These are phyloP conservation scores for Marasmius tenuissimus DNA, from an alignment of 1,284 basidiomycete species.

Conservation along the genomic window DNA sequence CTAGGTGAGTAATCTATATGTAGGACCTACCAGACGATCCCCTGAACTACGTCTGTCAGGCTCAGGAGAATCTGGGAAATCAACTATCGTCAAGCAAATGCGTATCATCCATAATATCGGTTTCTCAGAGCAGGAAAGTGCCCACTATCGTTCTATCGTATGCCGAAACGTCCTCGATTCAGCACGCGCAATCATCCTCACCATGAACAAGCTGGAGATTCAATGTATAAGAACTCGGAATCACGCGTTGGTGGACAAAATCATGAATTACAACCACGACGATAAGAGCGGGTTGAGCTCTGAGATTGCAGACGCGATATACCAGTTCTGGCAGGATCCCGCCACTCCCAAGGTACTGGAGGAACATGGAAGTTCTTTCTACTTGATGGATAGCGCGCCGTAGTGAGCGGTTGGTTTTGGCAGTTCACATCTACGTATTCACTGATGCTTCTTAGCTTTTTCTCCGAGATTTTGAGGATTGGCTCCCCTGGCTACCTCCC, in stretches of 20 bases:
- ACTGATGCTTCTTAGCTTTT: conserved; percentile 62
- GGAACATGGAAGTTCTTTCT: conserved; percentile 82
- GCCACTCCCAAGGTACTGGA: conserved; percentile 88
- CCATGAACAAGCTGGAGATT: conserved; percentile 88
- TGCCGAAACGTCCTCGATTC: conserved; percentile 89
- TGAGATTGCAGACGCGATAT: conserved; percentile 77
- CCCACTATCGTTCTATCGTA: conserved; percentile 78
- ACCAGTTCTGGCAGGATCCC: conserved; percentile 89
- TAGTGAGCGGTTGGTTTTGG: conserved; percentile 59
- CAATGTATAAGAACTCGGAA: conserved; percentile 82
- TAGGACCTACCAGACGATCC: conserved; percentile 5
- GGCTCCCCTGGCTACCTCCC: conserved; percentile 81
- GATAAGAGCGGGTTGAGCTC: conserved; percentile 45
- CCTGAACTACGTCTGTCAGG: conserved; percentile 30
- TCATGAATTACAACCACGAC: conserved; percentile 57
- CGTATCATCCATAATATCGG: conserved; percentile 98
- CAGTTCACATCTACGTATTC: neutral
- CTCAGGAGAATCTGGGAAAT: conserved; percentile 85
- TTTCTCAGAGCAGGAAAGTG: conserved; percentile 80
- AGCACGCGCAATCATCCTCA: conserved; percentile 85
- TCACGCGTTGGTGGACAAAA: conserved; percentile 66
- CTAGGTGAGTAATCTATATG: conserved; percentile 60
- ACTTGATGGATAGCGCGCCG: conserved; percentile 93
- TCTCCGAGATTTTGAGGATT: conserved; percentile 83
- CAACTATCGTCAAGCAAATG: conserved; percentile 98